A percentile compares a stretch with the other conserved stretches of the same genome.
Evolutionary conservation across 2,329 filamentous ascomycete species (phyloP).

Genomic region (Xylaria sp.): DNA sequence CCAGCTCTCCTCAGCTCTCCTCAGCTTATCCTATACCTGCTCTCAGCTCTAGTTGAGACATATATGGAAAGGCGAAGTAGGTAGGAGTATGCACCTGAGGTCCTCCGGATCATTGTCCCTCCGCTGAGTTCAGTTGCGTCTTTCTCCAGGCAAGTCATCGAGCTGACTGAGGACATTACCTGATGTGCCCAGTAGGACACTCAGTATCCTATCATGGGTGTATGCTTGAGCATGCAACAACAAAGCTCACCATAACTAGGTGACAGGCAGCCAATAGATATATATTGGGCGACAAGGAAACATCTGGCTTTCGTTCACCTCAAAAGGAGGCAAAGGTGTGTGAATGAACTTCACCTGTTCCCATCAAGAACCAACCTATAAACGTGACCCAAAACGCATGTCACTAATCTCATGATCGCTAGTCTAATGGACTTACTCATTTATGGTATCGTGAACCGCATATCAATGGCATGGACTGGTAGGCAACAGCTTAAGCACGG

Average conservation of each 20-base stretch:
- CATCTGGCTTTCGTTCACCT: not conserved
- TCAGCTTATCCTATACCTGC: conserved; percentile 7
- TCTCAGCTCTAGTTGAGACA: conserved; percentile 1
- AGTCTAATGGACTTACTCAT: not conserved
- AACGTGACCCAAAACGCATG: conserved; percentile 1
- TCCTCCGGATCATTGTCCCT: not conserved
- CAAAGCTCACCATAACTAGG: not conserved
- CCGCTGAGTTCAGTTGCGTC: not conserved
- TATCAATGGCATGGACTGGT: conserved; percentile 1
- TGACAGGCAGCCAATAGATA: not conserved
- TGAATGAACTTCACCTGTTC: not conserved
- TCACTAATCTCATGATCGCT: not conserved
- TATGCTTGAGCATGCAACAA: not conserved
- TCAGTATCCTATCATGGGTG: not conserved
- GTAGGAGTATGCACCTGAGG: not conserved
- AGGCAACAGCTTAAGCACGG: conserved; percentile 19
- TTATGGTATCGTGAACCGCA: conserved; percentile 10
- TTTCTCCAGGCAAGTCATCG: not conserved
- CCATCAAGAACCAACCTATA: not conserved
- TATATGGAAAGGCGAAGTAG: not conserved
- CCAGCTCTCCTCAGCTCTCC: conserved; percentile 29
- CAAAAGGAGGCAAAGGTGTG: not conserved
- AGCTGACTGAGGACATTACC: not conserved
- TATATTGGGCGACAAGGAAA: not conserved
- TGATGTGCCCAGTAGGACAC: not conserved